Conservation (phyloP, 2,329 filamentous ascomycete species). For the Cyanodermella asteris region DNA sequence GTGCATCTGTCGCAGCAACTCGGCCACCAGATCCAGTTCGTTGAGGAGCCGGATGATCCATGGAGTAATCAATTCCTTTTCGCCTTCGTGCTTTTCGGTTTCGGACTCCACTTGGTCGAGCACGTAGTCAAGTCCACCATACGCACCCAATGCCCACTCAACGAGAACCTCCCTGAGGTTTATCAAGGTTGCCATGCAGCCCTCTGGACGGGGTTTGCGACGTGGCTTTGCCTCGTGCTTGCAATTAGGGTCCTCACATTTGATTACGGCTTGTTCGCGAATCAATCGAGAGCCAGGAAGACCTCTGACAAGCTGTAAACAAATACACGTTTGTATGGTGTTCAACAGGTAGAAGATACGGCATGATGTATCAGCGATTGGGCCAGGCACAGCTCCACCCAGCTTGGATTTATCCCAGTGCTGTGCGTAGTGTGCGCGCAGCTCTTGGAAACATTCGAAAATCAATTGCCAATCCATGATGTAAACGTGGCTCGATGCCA, state of each 20-base stretch:
- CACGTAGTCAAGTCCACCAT: slow-evolving; percentile 14
- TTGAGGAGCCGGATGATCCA: slow-evolving; percentile 18
- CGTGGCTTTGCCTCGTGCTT: too few species aligned
- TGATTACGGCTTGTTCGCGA: too few species aligned
- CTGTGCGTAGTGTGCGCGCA: slow-evolving; percentile 15
- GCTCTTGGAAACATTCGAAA: slow-evolving; percentile 1
- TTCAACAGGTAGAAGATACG: too few species aligned
- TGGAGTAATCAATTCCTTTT: slow-evolving; percentile 18
- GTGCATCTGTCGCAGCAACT: slow-evolving; percentile 24
- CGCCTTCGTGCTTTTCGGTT: slow-evolving; percentile 16
- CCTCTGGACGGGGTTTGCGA: too few species aligned
- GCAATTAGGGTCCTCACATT: too few species aligned
- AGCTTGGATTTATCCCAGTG: neutral
- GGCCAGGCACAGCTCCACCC: too few species aligned
- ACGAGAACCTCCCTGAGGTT: slow-evolving; percentile 19
- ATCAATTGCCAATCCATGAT: slow-evolving; percentile 12
- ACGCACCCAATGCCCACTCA: slow-evolving; percentile 17
- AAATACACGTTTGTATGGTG: too few species aligned
- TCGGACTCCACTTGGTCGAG: slow-evolving; percentile 29
- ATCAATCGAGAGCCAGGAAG: too few species aligned
- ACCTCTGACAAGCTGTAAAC: too few species aligned
- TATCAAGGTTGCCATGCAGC: too few species aligned
- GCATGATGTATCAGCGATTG: too few species aligned
- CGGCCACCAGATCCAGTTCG: slow-evolving; percentile 23
- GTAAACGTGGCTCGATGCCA: slow-evolving; percentile 7